Conservation (phyloP, 306 rosid genomes). For the Quercus rubra region DNA sequence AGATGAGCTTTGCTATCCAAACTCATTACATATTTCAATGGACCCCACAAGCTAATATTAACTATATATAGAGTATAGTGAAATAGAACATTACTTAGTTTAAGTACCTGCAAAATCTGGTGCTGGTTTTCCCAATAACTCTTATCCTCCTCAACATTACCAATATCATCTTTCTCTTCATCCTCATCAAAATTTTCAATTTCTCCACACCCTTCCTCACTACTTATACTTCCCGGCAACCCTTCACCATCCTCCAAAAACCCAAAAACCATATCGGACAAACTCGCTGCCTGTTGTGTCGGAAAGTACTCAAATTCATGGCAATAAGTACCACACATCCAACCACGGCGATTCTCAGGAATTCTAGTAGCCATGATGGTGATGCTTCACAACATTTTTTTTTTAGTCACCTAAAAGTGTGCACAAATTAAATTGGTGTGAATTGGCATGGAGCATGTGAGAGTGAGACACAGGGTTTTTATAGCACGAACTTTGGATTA, state of each 20-base stretch:
- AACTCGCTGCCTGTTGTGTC: neutral
- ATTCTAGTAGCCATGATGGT: constrained; percentile 16
- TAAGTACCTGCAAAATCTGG: constrained; percentile 56
- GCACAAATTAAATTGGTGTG: neutral
- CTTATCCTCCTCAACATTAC: constrained; percentile 25
- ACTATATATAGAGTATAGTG: too few relatives aligned
- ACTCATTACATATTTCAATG: neutral
- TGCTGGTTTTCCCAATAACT: constrained; percentile 70
- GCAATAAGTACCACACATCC: neutral
- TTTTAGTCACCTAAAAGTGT: neutral
- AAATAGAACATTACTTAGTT: neutral
- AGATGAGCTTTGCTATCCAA: neutral
- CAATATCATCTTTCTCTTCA: constrained; percentile 10
- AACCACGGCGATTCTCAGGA: constrained; percentile 7
- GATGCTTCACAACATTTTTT: constrained; percentile 4
- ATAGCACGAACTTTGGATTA: constrained; percentile 18
- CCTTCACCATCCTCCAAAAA: constrained; percentile 45
- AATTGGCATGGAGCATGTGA: constrained; percentile 5
- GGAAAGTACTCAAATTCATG: neutral
- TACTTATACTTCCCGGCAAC: constrained; percentile 19
- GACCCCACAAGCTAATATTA: too few relatives aligned
- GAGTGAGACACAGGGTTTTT: neutral
- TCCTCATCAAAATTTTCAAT: constrained; percentile 32
- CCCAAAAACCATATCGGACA: constrained; percentile 56
- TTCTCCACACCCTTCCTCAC: constrained; percentile 26